Evolutionary conservation across 2,329 filamentous ascomycete species (phyloP), one percentile per base, ranked within the genome.

Genomic region (Amauroascus niger): DNA sequence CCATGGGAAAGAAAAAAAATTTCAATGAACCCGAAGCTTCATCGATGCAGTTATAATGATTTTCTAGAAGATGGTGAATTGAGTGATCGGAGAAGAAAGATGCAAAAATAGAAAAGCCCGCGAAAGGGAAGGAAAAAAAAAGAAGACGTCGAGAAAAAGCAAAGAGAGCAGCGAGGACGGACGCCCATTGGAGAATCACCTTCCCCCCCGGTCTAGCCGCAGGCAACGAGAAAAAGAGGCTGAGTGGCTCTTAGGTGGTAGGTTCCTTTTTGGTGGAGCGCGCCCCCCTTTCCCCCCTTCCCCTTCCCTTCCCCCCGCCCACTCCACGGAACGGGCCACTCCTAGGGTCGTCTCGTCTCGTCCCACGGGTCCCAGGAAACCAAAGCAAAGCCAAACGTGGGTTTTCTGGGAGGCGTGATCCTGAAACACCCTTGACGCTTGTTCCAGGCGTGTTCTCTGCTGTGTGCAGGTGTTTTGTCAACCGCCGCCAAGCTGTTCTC

Each of bases 31-130:
- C 13, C 11, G 11, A n/a, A 37, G 18, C 46, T 24, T 9, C 16
- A n/a, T 22, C 7, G 16, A 22, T 13, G 30, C 30, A 48, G 20
- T 6, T 37, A 44, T 24, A 14, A 11, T 24, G 13, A 6, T 24
- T 13, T 24, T 47, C 28, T 6, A 32, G 28, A 6, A 30, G 26
- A 30, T 30, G 28, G 28, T 35, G 33, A 6, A 35, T 6, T 11
- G 14, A 35, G 33, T 4, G 33, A 35, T 3, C 3, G 14, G 33
- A 35, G 33, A 35, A 4, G 33, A 6, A 11, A 11, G 50, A 33
- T 52, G 50, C 50, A 52, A 52, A 52, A 46, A 52, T 52, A 46
- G 41, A 52, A 52, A 18, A 18, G n/a, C 4, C 7, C 33, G 33
- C 14, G 35, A 39, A 18, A 18, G 2, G 16, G 33, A 35, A 3